Evolutionary conservation across 352 stramenopile species (phyloP).

Genomic region (Pythium biforme): DNA sequence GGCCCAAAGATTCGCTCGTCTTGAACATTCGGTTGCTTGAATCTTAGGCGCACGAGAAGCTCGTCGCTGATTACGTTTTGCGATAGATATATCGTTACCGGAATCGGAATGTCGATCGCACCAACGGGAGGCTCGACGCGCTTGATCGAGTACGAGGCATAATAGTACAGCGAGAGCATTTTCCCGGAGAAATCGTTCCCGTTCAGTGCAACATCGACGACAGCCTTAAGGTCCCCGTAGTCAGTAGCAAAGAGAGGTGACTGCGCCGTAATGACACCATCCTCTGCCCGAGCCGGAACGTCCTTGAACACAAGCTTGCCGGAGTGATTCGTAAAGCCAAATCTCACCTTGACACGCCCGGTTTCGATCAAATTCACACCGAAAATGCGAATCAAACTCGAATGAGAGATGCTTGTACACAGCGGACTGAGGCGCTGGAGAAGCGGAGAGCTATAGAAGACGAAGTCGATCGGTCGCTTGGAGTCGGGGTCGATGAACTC

Average conservation of each 20-base stretch:
- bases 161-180: conserved; percentile 50
- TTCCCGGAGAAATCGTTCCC: conserved; percentile 64
- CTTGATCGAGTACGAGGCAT: conserved; percentile 46
- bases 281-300: conserved; percentile 33
- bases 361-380: conserved; percentile 77
- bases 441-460: conserved; percentile 70
- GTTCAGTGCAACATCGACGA: conserved; percentile 65
- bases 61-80: conserved; percentile 49
- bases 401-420: conserved; percentile 48
- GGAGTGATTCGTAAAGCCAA: conserved; percentile 37
- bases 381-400: conserved; percentile 53
- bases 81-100: conserved; percentile 35
- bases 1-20: conserved; percentile 36
- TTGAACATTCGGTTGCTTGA: conserved; percentile 25
- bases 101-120: conserved; percentile 59
- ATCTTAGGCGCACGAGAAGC: conserved; percentile 42
- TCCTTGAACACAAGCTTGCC: conserved; percentile 36
- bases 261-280: conserved; percentile 50
- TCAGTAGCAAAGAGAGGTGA: conserved; percentile 52
- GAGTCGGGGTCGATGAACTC: conserved; percentile 53
- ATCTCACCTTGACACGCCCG: conserved; percentile 66
- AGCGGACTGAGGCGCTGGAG: conserved; percentile 55
- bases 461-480: conserved; percentile 47
- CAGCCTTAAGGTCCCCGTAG: conserved; percentile 42
- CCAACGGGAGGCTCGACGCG: conserved; percentile 47